Conservation (phyloP, 176 grass and related monocot species). For the Lolium multiflorum region DNA sequence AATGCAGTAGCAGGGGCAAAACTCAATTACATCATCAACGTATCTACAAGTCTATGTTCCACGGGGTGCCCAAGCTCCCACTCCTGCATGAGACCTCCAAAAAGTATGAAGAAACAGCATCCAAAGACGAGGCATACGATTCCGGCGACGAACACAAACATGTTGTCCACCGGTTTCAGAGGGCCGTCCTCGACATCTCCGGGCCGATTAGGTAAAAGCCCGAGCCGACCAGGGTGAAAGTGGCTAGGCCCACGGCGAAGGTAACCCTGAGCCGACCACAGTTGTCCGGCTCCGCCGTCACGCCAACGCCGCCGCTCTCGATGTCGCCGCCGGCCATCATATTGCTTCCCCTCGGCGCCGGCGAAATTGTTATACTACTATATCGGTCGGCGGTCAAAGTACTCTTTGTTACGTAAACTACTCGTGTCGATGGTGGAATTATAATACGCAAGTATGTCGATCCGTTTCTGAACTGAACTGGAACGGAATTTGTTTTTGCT, state of each 20-base stretch:
- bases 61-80: neutral
- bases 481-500: no score
- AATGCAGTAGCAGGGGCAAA: no score
- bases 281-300: neutral
- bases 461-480: no score
- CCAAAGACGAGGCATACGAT: neutral
- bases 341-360: neutral
- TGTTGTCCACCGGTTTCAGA: neutral
- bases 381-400: no score
- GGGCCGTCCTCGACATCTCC: neutral
- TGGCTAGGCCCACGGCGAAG: neutral
- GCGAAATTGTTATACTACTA: no score
- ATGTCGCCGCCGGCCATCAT: neutral
- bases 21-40: neutral
- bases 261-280: neutral
- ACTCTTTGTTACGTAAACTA: no score
- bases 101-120: neutral
- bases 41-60: neutral
- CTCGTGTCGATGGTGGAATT: no score
- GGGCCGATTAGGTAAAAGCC: neutral
- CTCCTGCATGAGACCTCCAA: neutral
- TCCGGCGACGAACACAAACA: neutral
- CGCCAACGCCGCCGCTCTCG: neutral
- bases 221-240: neutral
- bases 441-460: no score